A percentile compares a stretch with the other conserved stretches of the same genome.
Conservation (phyloP, 495 filamentous ascomycete genomes). For the Evernia prunastri region DNA sequence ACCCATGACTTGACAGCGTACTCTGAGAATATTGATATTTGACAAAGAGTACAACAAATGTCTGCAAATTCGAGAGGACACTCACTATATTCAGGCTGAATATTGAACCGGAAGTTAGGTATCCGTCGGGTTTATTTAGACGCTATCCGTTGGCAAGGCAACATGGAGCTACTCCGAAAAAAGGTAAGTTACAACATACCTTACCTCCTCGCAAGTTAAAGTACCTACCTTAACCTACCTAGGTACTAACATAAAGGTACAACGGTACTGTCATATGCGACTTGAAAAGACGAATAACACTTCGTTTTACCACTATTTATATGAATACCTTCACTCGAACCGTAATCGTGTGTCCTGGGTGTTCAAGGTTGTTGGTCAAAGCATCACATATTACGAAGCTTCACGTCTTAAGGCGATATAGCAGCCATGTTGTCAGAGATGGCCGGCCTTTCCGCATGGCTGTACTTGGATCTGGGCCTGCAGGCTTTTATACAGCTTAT, state of each 20-base stretch:
- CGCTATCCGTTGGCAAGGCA: neutral
- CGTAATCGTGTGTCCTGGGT: neutral
- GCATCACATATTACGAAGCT: neutral
- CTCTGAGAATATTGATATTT: neutral
- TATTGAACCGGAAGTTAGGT: neutral
- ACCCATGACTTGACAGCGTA: constrained; percentile 43
- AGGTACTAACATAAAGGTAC: too few species aligned
- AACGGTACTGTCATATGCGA: too few species aligned
- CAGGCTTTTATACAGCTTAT: constrained; percentile 91
- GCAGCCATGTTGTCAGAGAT: constrained; percentile 30
- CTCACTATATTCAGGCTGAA: neutral
- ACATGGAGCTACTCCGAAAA: neutral
- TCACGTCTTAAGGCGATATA: constrained; percentile 13
- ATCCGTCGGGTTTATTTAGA: neutral
- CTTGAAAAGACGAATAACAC: neutral
- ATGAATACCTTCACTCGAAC: neutral
- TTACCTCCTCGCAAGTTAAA: too few species aligned
- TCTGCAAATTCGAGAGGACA: constrained; percentile 5
- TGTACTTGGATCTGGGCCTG: constrained; percentile 89
- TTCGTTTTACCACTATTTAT: neutral
- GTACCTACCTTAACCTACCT: too few species aligned
- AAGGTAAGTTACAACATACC: too few species aligned
- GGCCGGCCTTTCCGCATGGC: constrained; percentile 66
- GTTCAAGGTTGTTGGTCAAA: neutral
- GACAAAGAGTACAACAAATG: neutral